phyloP scores from a whole-genome alignment of 108 stramenopile genomes.

The Seminavis robusta region DNA sequence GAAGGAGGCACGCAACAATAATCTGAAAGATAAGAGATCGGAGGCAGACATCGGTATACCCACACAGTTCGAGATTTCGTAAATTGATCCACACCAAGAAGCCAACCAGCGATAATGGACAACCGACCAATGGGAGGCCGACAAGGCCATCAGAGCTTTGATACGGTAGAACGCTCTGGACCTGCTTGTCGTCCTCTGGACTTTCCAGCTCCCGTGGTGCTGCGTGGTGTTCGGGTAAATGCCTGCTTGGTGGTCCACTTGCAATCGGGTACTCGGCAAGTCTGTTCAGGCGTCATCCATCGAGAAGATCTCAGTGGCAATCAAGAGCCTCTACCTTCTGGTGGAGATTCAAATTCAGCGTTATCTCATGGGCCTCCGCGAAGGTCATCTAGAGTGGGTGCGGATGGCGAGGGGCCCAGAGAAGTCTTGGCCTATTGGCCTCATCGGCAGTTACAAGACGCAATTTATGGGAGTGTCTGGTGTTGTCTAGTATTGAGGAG shows the following conservation, averaged over 20 bases:
- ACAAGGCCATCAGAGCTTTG: conserved; percentile 32
- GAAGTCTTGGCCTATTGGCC: conserved; percentile 69
- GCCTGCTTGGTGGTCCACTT: conserved; percentile 78
- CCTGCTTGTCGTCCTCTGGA: conserved; percentile 67
- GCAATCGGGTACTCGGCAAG: conserved; percentile 50
- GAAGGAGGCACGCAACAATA: too few relatives aligned
- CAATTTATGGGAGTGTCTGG: conserved; percentile 84
- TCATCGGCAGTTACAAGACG: conserved; percentile 73
- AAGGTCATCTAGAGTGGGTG: too few relatives aligned
- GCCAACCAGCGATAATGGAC: too few relatives aligned
- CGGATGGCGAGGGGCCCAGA: too few relatives aligned
- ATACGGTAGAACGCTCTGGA: conserved; percentile 37
- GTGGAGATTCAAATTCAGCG: too few relatives aligned
- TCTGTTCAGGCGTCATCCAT: conserved; percentile 67
- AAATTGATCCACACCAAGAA: too few relatives aligned
- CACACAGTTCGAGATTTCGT: too few relatives aligned
- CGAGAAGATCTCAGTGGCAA: conserved; percentile 41
- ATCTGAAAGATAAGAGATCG: too few relatives aligned
- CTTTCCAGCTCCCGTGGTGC: conserved; percentile 73
- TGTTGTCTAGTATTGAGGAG: conserved; percentile 69
- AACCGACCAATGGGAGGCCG: too few relatives aligned
- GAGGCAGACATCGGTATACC: too few relatives aligned
- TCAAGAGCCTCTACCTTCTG: not conserved
- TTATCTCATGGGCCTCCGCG: too few relatives aligned
- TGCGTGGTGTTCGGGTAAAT: conserved; percentile 65